Evolutionary conservation across 2,329 filamentous ascomycete species (phyloP), one percentile per base, ranked within the genome.

Genomic region (Tolypocladium pustulatum): DNA sequence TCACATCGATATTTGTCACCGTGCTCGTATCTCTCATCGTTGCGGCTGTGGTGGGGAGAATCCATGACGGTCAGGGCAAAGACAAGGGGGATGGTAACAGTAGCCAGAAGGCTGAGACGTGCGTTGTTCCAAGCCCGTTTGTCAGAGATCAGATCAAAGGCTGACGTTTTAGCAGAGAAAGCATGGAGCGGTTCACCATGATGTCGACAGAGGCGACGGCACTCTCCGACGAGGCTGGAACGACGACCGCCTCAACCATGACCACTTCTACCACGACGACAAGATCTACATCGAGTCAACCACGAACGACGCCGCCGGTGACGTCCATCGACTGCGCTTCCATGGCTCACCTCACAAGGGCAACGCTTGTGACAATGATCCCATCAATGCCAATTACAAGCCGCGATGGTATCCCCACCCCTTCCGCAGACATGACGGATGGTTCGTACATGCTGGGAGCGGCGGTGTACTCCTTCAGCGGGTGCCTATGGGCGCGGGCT

Each of bases 11-110:
- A 3, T 65, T 68, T 36, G 61, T 67, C 56, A 59, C 63, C 4
- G 61, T 65, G 6, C 57, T 68, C 9, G 65, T 68, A 4, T 61
- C 63, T 0, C 58, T 68, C 8, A 60, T 66, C 17, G 63, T 66
- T 2, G 66, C 66, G 8, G 66, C 64, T 22, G 65, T 64, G 6
- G 63, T 68, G 10, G 62, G 60, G 22, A 63, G 60, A 56, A 65
- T 66, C 4, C 57, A 61, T 25, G 61, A 61, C 37, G 57, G 58
- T 20, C 57, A 55, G 22, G 7, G 22, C 22, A 38, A 57, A 2
- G 34, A 10, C 12, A 41, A 37, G 17, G 30, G n/a, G 25, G 57
- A 30, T 12, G 27, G 41, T 22, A 52, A 15, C 20, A 53, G 10
- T 2, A 36, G 30, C 12, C 56, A 58, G 13, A 25, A 49, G 25